Percentiles rank a stretch among this genome's conserved stretches.
phyloP scores from a whole-genome alignment of 805 yeast genomes.

The Barnettozyma salicaria region DNA sequence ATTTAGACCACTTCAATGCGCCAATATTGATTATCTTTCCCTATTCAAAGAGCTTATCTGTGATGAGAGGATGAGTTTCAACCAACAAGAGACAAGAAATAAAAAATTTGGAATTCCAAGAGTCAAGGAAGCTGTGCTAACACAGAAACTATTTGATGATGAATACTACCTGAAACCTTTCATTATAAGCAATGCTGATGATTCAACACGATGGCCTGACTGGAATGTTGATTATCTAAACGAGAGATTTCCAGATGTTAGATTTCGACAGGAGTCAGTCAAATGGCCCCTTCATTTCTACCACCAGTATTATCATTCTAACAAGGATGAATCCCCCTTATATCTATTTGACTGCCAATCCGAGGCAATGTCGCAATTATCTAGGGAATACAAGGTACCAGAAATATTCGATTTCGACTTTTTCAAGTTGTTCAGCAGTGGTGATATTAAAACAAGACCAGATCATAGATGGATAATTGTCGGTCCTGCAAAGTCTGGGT shows the following conservation, averaged over 20 bases:
- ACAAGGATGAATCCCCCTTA: constrained; percentile 77
- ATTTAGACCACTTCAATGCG: constrained; percentile 77
- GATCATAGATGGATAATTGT: constrained; percentile 90
- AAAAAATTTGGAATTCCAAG: constrained; percentile 42
- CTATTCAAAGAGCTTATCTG: constrained; percentile 43
- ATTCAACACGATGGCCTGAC: constrained; percentile 48
- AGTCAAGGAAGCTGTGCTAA: constrained; percentile 39
- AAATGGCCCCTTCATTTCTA: constrained; percentile 68
- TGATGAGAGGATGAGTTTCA: constrained; percentile 35
- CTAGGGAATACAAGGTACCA: constrained; percentile 50
- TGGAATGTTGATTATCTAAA: constrained; percentile 53
- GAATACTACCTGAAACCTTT: constrained; percentile 56
- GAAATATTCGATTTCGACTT: constrained; percentile 50
- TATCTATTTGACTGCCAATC: constrained; percentile 81
- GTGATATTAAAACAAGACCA: constrained; percentile 49
- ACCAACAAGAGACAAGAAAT: constrained; percentile 19
- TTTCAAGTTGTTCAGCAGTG: constrained; percentile 44
- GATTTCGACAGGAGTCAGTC: constrained; percentile 80
- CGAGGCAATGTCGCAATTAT: constrained; percentile 53
- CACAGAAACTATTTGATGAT: constrained; percentile 39
- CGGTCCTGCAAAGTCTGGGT: constrained; percentile 79
- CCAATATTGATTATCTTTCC: constrained; percentile 55
- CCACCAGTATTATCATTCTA: constrained; percentile 50
- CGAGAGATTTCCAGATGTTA: constrained; percentile 48
- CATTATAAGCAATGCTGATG: constrained; percentile 36